Conservation (phyloP, 305 asterid genomes). For the Solanum aculeatissimum region DNA sequence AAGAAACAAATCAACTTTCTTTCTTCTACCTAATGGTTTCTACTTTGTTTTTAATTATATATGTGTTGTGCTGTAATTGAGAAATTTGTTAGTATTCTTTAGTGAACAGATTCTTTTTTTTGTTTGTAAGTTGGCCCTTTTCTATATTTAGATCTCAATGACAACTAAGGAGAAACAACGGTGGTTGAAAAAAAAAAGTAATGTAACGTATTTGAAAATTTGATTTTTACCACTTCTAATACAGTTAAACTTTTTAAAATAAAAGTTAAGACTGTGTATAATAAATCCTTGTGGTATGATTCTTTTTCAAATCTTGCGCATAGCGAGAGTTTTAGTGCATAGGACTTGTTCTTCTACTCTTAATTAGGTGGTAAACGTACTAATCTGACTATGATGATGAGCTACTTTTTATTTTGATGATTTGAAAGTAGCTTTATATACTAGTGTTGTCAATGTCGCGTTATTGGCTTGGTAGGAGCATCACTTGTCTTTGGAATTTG, state of each 20-base stretch:
- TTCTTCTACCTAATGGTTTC: neutral
- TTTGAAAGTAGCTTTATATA: neutral
- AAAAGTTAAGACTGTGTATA: too few species aligned
- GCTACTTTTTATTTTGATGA: neutral
- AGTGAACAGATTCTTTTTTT: neutral
- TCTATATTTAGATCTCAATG: neutral
- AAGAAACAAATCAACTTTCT: conserved; percentile 3
- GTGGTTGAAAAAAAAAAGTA: neutral
- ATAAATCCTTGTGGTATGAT: too few species aligned
- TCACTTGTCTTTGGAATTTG: neutral
- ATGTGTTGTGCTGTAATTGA: neutral
- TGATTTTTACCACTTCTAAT: neutral
- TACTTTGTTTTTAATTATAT: neutral
- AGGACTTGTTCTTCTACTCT: too few species aligned
- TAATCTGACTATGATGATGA: neutral
- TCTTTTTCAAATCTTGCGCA: too few species aligned
- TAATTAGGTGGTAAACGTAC: neutral
- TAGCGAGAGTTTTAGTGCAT: too few species aligned
- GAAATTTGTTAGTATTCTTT: neutral
- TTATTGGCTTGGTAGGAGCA: neutral
- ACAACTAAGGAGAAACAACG: neutral
- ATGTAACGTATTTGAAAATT: neutral
- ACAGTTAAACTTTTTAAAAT: neutral
- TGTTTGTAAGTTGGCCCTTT: neutral
- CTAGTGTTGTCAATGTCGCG: neutral